phyloP scores from a whole-genome alignment of 129 eudicot species.

The Arctium lappa region DNA sequence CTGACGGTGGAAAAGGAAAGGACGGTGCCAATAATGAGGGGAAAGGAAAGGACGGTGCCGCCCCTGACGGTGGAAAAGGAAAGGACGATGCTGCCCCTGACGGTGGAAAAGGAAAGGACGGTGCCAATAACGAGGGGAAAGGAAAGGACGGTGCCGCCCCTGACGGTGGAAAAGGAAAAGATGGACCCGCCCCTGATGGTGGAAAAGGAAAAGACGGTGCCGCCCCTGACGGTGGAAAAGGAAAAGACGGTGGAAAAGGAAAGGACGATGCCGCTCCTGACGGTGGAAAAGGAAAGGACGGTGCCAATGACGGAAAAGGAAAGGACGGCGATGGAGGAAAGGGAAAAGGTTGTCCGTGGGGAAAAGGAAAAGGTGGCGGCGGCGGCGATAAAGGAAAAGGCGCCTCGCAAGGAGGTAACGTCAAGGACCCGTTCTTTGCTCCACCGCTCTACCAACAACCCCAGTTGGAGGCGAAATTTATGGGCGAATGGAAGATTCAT shows the following conservation, averaged over 20 bases:
- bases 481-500: conserved; percentile 41
- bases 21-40: too few relatives aligned
- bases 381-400: not conserved
- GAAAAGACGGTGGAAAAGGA: not conserved
- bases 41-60: too few relatives aligned
- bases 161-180: not conserved
- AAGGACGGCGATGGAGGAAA: not conserved
- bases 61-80: too few relatives aligned
- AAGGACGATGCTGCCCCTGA: too few relatives aligned
- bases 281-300: not conserved
- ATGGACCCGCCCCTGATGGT: not conserved
- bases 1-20: not conserved
- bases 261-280: not conserved
- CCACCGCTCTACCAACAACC: conserved; percentile 9
- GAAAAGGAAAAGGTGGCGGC: not conserved
- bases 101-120: not conserved
- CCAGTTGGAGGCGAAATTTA: conserved; percentile 8
- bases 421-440: not conserved
- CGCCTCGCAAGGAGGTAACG: not conserved
- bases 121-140: not conserved
- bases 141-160: not conserved
- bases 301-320: not conserved
- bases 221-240: not conserved
- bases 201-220: not conserved
- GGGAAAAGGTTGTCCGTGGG: not conserved